Evolutionary conservation across 2,329 filamentous ascomycete species (phyloP).

Genomic region (Byssochlamys sp.): DNA sequence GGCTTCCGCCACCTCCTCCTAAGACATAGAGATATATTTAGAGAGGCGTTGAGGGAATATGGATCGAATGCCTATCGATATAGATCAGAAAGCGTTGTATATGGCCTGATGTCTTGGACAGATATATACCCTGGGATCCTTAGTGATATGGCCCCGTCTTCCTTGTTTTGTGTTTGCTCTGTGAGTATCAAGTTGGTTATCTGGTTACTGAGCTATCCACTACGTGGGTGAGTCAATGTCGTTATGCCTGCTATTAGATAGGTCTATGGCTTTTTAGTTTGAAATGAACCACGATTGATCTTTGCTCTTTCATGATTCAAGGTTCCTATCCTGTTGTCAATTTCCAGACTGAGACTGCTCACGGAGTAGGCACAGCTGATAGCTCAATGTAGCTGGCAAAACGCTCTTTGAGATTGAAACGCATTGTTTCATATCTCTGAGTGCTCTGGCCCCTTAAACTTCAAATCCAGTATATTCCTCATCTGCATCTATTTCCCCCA

Average conservation of each 20-base stretch:
- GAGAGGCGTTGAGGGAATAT: not conserved
- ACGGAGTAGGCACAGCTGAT: too few relatives aligned
- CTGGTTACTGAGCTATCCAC: not conserved
- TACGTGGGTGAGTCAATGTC: not conserved
- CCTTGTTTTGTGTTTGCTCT: not conserved
- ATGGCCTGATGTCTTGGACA: not conserved
- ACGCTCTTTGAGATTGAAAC: too few relatives aligned
- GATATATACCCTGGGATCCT: not conserved
- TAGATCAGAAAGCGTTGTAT: not conserved
- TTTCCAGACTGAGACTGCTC: too few relatives aligned
- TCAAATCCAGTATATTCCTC: too few relatives aligned
- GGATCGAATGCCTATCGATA: not conserved
- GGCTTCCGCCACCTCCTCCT: slow-evolving; percentile 21
- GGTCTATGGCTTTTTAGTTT: too few relatives aligned
- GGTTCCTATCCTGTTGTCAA: too few relatives aligned
- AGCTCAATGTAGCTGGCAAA: too few relatives aligned
- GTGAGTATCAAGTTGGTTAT: not conserved
- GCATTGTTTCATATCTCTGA: too few relatives aligned
- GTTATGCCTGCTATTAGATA: not conserved
- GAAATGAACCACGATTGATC: too few relatives aligned
- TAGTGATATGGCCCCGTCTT: not conserved
- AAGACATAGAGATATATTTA: slow-evolving; percentile 12
- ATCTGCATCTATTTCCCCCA: too few relatives aligned
- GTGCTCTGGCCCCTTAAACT: too few relatives aligned
- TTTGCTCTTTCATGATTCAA: not conserved